Conservation (phyloP, 208 protist genomes). For the Borovskyia barvae region DNA sequence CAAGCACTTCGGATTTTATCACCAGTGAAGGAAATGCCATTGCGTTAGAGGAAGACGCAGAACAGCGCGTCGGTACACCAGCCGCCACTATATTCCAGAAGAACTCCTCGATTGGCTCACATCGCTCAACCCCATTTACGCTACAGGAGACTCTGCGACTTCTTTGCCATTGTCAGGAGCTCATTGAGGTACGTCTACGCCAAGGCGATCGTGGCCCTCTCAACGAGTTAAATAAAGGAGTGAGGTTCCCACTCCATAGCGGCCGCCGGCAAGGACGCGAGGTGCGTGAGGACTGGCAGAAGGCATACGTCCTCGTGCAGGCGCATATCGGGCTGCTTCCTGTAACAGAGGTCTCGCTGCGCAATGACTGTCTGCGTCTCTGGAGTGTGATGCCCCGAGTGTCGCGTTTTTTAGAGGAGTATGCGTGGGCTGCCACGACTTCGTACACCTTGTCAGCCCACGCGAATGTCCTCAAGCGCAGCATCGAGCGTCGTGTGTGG, state of each 20-base stretch:
- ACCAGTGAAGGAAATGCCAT: not conserved
- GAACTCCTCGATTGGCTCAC: no score
- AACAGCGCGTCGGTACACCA: not conserved
- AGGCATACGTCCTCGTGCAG: constrained; percentile 84
- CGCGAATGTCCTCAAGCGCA: constrained; percentile 50
- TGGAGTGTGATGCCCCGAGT: constrained; percentile 70
- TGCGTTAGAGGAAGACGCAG: not conserved
- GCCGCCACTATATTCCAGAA: not conserved
- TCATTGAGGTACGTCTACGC: constrained; percentile 73
- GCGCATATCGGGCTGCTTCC: constrained; percentile 50
- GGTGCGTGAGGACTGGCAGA: constrained; percentile 89
- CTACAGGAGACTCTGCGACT: constrained; percentile 41
- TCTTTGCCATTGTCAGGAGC: constrained; percentile 62
- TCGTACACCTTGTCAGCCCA: constrained; percentile 45
- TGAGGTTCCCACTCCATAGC: constrained; percentile 61
- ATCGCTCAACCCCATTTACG: constrained; percentile 4
- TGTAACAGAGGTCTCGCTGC: constrained; percentile 65
- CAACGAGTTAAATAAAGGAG: constrained; percentile 78
- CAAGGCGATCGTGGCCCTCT: constrained; percentile 77
- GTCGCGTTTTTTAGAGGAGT: constrained; percentile 65
- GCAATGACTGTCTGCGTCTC: constrained; percentile 74
- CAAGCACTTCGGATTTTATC: no score
- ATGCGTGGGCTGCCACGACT: constrained; percentile 29
- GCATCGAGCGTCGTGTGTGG: constrained; percentile 81
- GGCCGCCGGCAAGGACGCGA: constrained; percentile 66